Conservation (phyloP, 192 early-diverging fungal genomes). For the Coemansia sp. region DNA sequence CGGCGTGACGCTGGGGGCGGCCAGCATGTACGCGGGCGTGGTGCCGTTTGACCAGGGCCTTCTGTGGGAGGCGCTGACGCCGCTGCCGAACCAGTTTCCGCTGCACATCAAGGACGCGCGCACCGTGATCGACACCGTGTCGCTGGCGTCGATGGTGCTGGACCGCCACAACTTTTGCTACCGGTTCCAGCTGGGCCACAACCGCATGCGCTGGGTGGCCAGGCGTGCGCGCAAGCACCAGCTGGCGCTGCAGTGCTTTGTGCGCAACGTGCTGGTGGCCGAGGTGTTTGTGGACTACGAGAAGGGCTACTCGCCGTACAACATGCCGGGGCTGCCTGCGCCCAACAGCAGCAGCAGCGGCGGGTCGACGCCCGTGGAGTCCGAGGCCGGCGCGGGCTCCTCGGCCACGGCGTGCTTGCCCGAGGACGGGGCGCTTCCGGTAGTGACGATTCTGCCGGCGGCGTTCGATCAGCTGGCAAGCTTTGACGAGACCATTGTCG, state of each 20-base stretch:
- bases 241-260: constrained; percentile 41
- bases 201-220: constrained; percentile 41
- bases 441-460: constrained; percentile 38
- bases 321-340: too few relatives aligned
- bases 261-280: constrained; percentile 34
- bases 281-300: constrained; percentile 51
- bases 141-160: constrained; percentile 43
- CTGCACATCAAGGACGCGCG: constrained; percentile 47
- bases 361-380: constrained; percentile 24
- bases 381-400: not conserved
- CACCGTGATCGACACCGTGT: constrained; percentile 34
- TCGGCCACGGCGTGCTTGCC: constrained; percentile 1
- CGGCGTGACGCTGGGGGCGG: constrained; percentile 21
- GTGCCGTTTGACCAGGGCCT: constrained; percentile 23
- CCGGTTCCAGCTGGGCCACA: constrained; percentile 44
- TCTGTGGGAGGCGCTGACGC: constrained; percentile 49
- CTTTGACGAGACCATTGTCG: constrained; percentile 30
- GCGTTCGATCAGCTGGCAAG: constrained; percentile 33
- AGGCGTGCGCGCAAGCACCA: constrained; percentile 38
- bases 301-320: constrained; percentile 45
- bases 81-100: constrained; percentile 48
- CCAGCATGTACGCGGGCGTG: constrained; percentile 13
- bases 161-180: constrained; percentile 51
- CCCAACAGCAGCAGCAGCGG: constrained; percentile 19
- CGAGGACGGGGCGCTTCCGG: constrained; percentile 36